Conservation (phyloP, 768 basidiomycete genomes). For the Neoboletus subvelutipes region DNA sequence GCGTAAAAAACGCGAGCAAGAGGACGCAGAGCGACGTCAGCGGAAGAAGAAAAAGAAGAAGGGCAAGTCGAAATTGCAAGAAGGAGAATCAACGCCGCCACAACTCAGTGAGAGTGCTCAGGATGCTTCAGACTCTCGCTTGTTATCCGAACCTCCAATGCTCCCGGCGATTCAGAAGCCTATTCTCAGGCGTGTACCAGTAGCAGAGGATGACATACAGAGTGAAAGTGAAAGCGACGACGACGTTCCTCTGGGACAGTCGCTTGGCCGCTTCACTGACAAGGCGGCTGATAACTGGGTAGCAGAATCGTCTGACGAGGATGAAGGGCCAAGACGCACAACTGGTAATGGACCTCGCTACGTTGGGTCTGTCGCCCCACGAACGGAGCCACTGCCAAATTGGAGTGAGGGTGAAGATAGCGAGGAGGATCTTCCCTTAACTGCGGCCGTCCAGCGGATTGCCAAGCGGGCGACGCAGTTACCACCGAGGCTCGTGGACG, state of each 20-base stretch:
- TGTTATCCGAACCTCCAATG: conserved; percentile 27
- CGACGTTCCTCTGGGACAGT: conserved; percentile 22
- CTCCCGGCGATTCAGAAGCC: conserved; percentile 39
- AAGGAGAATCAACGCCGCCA: conserved; percentile 33
- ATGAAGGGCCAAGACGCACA: conserved; percentile 49
- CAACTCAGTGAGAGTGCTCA: conserved; percentile 37
- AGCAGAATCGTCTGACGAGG: conserved; percentile 66
- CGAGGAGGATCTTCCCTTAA: conserved; percentile 80
- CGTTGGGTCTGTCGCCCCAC: conserved; percentile 9
- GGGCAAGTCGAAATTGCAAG: conserved; percentile 48
- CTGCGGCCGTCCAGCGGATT: conserved; percentile 59
- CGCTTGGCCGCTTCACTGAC: conserved; percentile 18
- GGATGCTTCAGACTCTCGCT: conserved; percentile 16
- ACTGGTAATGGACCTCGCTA: conserved; percentile 60
- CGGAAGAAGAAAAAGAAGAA: conserved; percentile 38
- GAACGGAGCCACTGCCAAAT: background rate
- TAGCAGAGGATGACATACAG: conserved; percentile 42
- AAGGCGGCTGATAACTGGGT: conserved; percentile 40
- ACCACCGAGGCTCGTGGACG: conserved; percentile 27
- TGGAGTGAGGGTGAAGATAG: conserved; percentile 48
- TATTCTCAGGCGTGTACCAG: conserved; percentile 30
- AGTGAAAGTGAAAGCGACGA: conserved; percentile 56
- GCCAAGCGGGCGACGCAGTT: conserved; percentile 42
- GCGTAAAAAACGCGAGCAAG: conserved; percentile 44
- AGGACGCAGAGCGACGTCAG: conserved; percentile 38